Evolutionary conservation across 2,329 filamentous ascomycete genomes (phyloP).

Genomic region (Colletotrichum endophyticum): DNA sequence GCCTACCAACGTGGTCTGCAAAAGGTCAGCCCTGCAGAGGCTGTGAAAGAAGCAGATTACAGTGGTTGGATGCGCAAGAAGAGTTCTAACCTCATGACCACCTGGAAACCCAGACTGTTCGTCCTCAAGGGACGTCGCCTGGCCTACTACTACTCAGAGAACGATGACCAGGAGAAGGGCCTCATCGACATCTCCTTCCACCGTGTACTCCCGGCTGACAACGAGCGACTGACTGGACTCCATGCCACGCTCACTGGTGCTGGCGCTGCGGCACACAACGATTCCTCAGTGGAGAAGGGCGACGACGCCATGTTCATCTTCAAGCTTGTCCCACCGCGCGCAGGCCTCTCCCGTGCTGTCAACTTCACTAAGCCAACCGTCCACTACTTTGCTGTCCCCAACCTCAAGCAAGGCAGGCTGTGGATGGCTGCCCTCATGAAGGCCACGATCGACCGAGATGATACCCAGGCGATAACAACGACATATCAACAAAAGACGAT

Average conservation of each 20-base stretch:
- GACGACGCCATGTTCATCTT: constrained; percentile 91
- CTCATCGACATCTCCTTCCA: constrained; percentile 98
- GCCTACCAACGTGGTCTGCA: constrained; percentile 88
- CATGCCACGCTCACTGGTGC: constrained; percentile 92
- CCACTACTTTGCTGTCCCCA: constrained; percentile 97
- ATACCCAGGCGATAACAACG: constrained; percentile 78
- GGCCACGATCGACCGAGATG: constrained; percentile 94
- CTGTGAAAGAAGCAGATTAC: constrained; percentile 87
- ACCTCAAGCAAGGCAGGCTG: constrained; percentile 81
- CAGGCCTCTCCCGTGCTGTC: constrained; percentile 86
- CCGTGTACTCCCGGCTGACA: constrained; percentile 92
- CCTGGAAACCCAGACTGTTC: constrained; percentile 97
- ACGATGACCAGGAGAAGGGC: constrained; percentile 90
- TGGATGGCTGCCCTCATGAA: constrained; percentile 99
- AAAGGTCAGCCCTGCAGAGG: constrained; percentile 81
- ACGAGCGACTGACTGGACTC: constrained; percentile 86
- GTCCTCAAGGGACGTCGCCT: constrained; percentile 89
- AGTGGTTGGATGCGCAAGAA: constrained; percentile 99
- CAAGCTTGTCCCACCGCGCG: constrained; percentile 91
- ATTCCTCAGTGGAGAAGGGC: constrained; percentile 49
- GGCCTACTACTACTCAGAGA: constrained; percentile 95
- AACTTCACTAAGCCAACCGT: constrained; percentile 98
- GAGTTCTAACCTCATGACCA: constrained; percentile 93
- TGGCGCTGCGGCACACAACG: constrained; percentile 64
- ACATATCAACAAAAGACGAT: constrained; percentile 99